Conservation (phyloP, 345 rosid species). For the Barbarea vulgaris region DNA sequence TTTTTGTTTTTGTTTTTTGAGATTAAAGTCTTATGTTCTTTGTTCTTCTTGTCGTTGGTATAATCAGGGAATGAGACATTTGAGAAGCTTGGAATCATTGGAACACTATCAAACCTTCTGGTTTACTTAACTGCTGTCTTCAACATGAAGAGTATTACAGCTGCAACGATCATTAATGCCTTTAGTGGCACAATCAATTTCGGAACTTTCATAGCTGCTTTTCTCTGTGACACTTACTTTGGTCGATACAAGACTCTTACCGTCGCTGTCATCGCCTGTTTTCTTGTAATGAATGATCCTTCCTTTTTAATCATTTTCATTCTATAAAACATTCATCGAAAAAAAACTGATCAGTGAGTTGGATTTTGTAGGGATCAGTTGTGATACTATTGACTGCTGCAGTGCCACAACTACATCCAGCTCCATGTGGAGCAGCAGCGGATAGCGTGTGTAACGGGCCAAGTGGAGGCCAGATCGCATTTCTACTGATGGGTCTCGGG, state of each 20-base stretch:
- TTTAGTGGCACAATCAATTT: slow-evolving; percentile 74
- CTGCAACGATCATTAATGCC: slow-evolving; percentile 71
- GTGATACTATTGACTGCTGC: slow-evolving; percentile 65
- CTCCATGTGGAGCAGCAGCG: slow-evolving; percentile 40
- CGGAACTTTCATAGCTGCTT: slow-evolving; percentile 75
- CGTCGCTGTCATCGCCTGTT: slow-evolving; percentile 65
- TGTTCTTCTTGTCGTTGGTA: slow-evolving; percentile 3
- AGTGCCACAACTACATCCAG: slow-evolving; percentile 57
- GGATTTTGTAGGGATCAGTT: slow-evolving; percentile 54
- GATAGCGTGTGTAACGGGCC: slow-evolving; percentile 50
- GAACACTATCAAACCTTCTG: slow-evolving; percentile 73
- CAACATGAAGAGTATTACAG: slow-evolving; percentile 68
- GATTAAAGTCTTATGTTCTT: slow-evolving; percentile 14
- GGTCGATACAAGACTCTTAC: slow-evolving; percentile 77
- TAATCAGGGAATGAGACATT: slow-evolving; percentile 67
- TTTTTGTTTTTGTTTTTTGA: neutral
- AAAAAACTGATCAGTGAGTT: slow-evolving; percentile 2
- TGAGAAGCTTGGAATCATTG: slow-evolving; percentile 88
- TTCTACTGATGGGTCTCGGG: slow-evolving; percentile 57
- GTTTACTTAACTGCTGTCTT: slow-evolving; percentile 76
- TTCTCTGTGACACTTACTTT: slow-evolving; percentile 71
- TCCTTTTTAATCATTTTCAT: neutral
- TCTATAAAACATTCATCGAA: neutral
- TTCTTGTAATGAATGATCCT: slow-evolving; percentile 52
- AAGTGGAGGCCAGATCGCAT: slow-evolving; percentile 61